A percentile compares a stretch with the other conserved stretches of the same genome.
phyloP scores from a whole-genome alignment of 2,329 filamentous ascomycete genomes.

The Botrytis sinoallii region DNA sequence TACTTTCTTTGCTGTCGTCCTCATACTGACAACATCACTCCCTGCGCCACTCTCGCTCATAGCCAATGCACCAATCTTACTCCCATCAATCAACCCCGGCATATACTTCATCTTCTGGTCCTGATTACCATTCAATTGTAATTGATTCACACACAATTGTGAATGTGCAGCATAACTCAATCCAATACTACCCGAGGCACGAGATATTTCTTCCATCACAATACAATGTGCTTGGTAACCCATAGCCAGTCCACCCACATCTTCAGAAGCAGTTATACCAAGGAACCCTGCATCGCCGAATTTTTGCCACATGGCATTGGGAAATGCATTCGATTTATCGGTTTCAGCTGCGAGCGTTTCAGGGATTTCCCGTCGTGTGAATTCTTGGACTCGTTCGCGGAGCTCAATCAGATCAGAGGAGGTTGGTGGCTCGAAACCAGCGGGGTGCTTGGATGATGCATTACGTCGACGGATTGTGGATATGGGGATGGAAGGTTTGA shows the following conservation, averaged over 20 bases:
- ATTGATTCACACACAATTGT: constrained; percentile 93
- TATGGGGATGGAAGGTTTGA: constrained; percentile 23
- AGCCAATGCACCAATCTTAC: constrained; percentile 79
- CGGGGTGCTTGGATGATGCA: constrained; percentile 68
- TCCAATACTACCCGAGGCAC: constrained; percentile 79
- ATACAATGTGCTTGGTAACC: constrained; percentile 96
- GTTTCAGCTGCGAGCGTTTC: constrained; percentile 77
- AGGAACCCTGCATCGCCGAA: constrained; percentile 88
- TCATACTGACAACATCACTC: constrained; percentile 94
- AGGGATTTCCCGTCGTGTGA: constrained; percentile 81
- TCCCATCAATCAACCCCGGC: constrained; percentile 75
- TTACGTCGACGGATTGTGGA: constrained; percentile 41
- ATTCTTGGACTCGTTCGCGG: constrained; percentile 62
- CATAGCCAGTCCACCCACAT: constrained; percentile 84
- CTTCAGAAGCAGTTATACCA: constrained; percentile 89
- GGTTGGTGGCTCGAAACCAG: constrained; percentile 55
- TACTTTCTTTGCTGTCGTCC: constrained; percentile 74
- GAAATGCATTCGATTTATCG: constrained; percentile 86
- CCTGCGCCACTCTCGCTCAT: constrained; percentile 94
- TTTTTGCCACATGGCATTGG: constrained; percentile 88
- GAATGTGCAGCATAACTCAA: constrained; percentile 95
- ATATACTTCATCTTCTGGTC: constrained; percentile 80
- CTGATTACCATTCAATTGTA: constrained; percentile 79
- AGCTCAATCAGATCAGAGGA: constrained; percentile 51
- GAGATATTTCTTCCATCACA: constrained; percentile 90